These are phyloP conservation scores for Parathielavia appendiculata DNA, from an alignment of 495 filamentous ascomycete species.

Conservation along the genomic window DNA sequence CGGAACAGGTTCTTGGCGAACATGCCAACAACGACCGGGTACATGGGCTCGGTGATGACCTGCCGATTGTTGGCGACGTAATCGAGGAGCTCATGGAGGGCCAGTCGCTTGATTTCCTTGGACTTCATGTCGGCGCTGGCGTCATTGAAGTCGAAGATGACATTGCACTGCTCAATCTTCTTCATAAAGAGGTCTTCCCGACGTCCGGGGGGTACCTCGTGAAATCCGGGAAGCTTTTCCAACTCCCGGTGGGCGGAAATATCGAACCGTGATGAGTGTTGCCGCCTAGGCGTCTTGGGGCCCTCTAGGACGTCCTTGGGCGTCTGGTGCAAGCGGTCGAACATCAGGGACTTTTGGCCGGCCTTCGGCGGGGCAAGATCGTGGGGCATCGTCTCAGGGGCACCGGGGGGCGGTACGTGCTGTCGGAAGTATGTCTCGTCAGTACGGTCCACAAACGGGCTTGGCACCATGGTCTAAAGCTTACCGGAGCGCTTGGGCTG, in stretches of 20 bases:
- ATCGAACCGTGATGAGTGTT: slow-evolving; percentile 96
- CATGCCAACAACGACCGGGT: slow-evolving; percentile 97
- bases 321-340: slow-evolving; percentile 84
- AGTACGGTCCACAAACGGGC: slow-evolving; percentile 12
- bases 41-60: slow-evolving; percentile 99
- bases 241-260: slow-evolving; percentile 95
- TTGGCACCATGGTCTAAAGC: slow-evolving; percentile 29
- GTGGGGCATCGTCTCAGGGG: slow-evolving; percentile 95
- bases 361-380: slow-evolving; percentile 91
- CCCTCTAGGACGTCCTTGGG: slow-evolving; percentile 96
- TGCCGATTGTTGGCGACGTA: slow-evolving; percentile 98
- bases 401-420: slow-evolving; percentile 91
- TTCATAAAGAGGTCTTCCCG: slow-evolving; percentile 99
- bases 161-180: slow-evolving; percentile 99
- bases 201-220: slow-evolving; percentile 91
- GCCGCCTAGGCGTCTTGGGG: slow-evolving; percentile 87
- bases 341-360: slow-evolving; percentile 79
- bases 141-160: slow-evolving; percentile 99
- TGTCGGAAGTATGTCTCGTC: slow-evolving; percentile 34
- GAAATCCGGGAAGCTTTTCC: slow-evolving; percentile 97
- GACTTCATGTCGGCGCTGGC: slow-evolving; percentile 98
- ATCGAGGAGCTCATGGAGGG: slow-evolving; percentile 92
- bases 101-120: slow-evolving; percentile 99
- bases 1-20: slow-evolving; percentile 98
- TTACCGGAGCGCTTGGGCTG: slow-evolving; percentile 89